Evolutionary conservation across 352 stramenopile genomes (phyloP), one percentile per base, ranked within the genome.

Genomic region (Globisporangium takayamanum): DNA sequence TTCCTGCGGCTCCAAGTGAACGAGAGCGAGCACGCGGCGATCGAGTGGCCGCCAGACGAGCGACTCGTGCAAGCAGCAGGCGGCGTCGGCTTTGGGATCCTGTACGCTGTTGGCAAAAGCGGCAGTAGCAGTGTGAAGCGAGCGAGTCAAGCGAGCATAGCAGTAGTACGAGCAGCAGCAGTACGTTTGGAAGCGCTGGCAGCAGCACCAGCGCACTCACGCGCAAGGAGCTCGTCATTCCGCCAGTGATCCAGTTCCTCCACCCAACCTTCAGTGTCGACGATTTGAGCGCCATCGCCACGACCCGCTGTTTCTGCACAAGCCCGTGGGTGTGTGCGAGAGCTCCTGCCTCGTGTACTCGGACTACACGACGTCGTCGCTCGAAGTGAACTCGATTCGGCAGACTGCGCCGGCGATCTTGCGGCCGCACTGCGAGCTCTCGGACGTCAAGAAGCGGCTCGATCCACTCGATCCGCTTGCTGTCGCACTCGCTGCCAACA

Each of bases 261-360:
- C 91, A 98, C 60, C 92, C 92, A 18, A 90, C 76, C 15, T 78
- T 98, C 37, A 68, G 71, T 0, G 66, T 75, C 2, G 74, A 88
- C 22, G 90, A 95, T 98, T 98, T 70, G 64, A 75, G 30, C 76
- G 86, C 47, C 96, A 98, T 57, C 84, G 87, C 12, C 69, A 78
- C 55, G 95, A 99, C 57, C 91, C 94, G 16, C 87, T 98, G 26
- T 99, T 98, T 63, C 66, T 98, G 7, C 94, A 97, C 68, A 98
- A 98, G 69, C 87, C 78, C 3, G 86, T 92, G 5, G 68, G 73
- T 2, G 84, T 98, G 0, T 99, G 95, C 50, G 93, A 98, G 58
- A 69, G 66, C 36, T 99, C 94, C 67, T 99, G 87, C 53, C 74
- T 99, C 20, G 84, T 97, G 5, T 99, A 98, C 64, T 83, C 92